These are phyloP conservation scores for Aphanomyces euteiches DNA, from an alignment of 352 stramenopile genomes.

Conservation along the genomic window DNA sequence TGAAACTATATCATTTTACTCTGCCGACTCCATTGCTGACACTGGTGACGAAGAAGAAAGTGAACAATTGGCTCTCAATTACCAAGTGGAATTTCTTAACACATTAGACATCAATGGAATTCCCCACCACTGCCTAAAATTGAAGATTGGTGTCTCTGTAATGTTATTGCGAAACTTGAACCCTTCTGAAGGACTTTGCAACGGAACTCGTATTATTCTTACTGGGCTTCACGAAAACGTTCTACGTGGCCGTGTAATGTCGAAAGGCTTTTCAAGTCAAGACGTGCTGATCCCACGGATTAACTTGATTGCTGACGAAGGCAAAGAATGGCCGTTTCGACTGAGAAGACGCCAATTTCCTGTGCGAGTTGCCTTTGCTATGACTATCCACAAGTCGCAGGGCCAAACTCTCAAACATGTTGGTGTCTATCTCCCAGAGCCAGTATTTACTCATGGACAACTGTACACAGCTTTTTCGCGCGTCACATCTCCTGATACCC, in stretches of 20 bases:
- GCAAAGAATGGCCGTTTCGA: background rate
- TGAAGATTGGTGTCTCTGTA: background rate
- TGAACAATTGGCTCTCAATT: background rate
- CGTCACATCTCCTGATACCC: too few relatives aligned
- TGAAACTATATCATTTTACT: too few relatives aligned
- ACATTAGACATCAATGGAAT: background rate
- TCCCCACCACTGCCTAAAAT: background rate
- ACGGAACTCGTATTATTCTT: background rate
- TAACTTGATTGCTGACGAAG: background rate
- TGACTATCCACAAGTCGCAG: background rate
- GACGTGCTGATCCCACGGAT: background rate
- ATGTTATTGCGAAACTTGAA: constrained; percentile 2
- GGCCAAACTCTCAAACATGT: constrained; percentile 1
- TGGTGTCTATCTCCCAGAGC: constrained; percentile 1
- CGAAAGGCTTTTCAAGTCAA: background rate
- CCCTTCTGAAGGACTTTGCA: background rate
- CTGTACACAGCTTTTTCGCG: background rate
- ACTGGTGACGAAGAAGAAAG: too few relatives aligned
- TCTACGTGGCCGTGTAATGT: background rate
- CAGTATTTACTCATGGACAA: constrained; percentile 4
- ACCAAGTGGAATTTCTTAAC: background rate
- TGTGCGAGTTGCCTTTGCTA: background rate
- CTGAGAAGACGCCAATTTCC: background rate
- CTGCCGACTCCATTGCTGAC: too few relatives aligned
- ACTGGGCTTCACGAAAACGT: background rate